These are phyloP conservation scores for Fraxinus ornus DNA, from an alignment of 305 asterid genomes.

Conservation along the genomic window DNA sequence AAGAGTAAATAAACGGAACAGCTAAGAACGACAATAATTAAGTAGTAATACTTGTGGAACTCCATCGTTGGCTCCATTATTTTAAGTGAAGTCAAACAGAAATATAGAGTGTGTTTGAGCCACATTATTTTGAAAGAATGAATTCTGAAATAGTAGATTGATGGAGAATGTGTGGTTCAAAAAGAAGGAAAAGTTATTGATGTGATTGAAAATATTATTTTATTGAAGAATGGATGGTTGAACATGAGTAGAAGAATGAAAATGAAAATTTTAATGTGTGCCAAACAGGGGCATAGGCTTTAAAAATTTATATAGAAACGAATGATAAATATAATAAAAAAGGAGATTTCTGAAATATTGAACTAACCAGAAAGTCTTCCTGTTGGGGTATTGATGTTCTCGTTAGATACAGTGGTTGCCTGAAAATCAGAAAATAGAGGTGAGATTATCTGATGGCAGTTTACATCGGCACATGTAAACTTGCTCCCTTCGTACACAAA, in stretches of 20 bases:
- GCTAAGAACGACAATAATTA: background rate
- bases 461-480: background rate
- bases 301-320: too few species aligned
- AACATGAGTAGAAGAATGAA: too few species aligned
- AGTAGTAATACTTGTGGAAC: background rate
- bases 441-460: constrained; percentile 10
- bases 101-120: too few species aligned
- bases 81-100: background rate
- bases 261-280: too few species aligned
- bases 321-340: background rate
- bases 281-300: too few species aligned
- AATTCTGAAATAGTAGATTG: too few species aligned
- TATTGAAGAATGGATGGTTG: too few species aligned
- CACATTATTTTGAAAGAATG: too few species aligned
- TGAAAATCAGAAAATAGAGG: constrained; percentile 32
- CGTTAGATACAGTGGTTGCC: constrained; percentile 55
- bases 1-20: background rate
- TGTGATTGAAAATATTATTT: too few species aligned
- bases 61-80: background rate
- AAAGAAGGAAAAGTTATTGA: too few species aligned
- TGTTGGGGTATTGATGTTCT: constrained; percentile 35
- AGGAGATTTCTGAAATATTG: background rate
- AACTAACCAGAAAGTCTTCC: constrained; percentile 68
- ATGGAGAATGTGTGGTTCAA: too few species aligned
- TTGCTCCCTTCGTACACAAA: background rate